These are phyloP conservation scores for Parascedosporium putredinis DNA, from an alignment of 2,329 filamentous ascomycete genomes.

Conservation along the genomic window DNA sequence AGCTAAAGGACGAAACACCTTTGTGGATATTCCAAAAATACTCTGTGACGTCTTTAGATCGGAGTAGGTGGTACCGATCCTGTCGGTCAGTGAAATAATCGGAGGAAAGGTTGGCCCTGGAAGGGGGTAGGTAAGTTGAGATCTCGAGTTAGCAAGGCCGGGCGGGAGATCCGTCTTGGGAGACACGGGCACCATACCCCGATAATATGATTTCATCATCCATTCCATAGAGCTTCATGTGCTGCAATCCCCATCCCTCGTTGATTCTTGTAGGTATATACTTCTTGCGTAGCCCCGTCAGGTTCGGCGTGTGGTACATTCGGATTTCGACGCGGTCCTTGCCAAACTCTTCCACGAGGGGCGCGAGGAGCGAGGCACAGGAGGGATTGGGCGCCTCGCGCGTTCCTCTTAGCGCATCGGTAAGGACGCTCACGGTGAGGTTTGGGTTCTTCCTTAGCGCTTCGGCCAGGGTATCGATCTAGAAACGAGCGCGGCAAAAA, in stretches of 20 bases:
- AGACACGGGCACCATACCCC: constrained; percentile 41
- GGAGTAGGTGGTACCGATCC: constrained; percentile 88
- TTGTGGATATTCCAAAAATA: constrained; percentile 74
- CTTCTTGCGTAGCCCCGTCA: constrained; percentile 77
- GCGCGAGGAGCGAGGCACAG: constrained; percentile 77
- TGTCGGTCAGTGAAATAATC: constrained; percentile 97
- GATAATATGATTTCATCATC: constrained; percentile 95
- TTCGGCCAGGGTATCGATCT: constrained; percentile 67
- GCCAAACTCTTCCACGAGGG: constrained; percentile 77
- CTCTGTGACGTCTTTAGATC: constrained; percentile 65
- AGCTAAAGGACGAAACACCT: constrained; percentile 71
- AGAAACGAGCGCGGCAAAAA: neutral
- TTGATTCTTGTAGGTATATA: constrained; percentile 84
- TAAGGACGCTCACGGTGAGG: constrained; percentile 78
- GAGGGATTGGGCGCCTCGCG: constrained; percentile 79
- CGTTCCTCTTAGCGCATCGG: constrained; percentile 83
- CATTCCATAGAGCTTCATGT: constrained; percentile 97
- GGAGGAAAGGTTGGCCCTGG: constrained; percentile 69
- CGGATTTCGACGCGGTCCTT: constrained; percentile 76
- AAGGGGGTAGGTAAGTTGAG: neutral
- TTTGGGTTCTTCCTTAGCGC: constrained; percentile 65
- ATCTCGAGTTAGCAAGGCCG: neutral
- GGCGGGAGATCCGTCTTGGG: neutral
- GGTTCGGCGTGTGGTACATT: constrained; percentile 96
- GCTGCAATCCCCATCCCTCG: constrained; percentile 94